Evolutionary conservation across 768 basidiomycete species (phyloP), one percentile per base, ranked within the genome.

Genomic region (Termitomyces sp.): DNA sequence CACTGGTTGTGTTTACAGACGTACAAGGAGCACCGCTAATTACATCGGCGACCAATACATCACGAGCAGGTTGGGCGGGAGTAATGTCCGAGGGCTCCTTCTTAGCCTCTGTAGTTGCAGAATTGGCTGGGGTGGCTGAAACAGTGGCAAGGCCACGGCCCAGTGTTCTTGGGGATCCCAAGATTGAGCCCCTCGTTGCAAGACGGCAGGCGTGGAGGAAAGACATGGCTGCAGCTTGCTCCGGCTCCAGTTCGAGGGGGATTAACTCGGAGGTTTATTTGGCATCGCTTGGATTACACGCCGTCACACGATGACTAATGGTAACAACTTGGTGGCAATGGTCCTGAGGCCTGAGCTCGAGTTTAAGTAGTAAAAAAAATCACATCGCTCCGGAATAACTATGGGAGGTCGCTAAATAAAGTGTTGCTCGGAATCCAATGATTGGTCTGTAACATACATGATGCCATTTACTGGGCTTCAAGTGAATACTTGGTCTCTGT

Each of bases 1-100:
- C 20, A 43, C 10, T 38, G 7, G 1, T 25, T 18, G 3, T 13
- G 12, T 20, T 23, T 16, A 2, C 25, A 47, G 7, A 70, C 84
- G 59, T 70, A 94, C 93, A 66, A 53, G 93, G 93, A 57, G 91
- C 92, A 62, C 92, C 93, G 57, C 91, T 94, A 61, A 92, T 83
- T 5, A 83, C 78, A 65, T 94, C 91, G 41, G 92, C 92, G 42
- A 86, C 82, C 61, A 89, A 68, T 53, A 91, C 76, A 66, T 88
- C 88, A 45, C 80, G 79, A 53, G 76, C 70, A 29, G 79, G 75
- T 51, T 75, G 76, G 41, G 71, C 72, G 47, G 62, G 57, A 56
- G 75, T 68, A 54, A 77, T 74, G 45, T 76, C 73, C 45, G 73
- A 70, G 25, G 66, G 43, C 46, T 64, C 66, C 56, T 70, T 68